Evolutionary conservation across 306 rosid species (phyloP), one percentile per base, ranked within the genome.

Genomic region (Ochetophila trinervis): DNA sequence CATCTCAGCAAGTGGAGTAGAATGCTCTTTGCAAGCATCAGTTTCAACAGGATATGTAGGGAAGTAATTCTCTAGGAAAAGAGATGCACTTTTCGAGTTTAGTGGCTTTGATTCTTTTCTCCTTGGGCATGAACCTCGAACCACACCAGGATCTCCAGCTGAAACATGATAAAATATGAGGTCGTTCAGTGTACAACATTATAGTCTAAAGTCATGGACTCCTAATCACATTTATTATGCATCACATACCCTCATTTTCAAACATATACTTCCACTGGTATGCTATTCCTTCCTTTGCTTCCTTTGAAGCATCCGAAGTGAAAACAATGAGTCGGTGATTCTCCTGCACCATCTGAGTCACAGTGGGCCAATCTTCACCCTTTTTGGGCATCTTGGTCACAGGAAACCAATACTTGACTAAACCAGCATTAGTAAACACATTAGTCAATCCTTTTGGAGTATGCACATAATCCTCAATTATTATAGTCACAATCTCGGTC

Each of bases 111-210:
- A 94, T 70, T 94, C 97, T 82, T 85, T 90, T 74, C 99, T 82
- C 30, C 86, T 94, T 0, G 90, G 95, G 73, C 97, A 94, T 20
- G 90, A 83, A 51, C 91, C 95, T 5, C 61, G 70, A 57, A 65
- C 85, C 59, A 87, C 85, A 68, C 99, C 99, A 18, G 96, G 97
- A 79, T 94, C 97, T 76, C 99, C 97, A 68, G 97, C 97, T 94
- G 96, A 81, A 84, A 83, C 50, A 72, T 68, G 63, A 68, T 24
- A 20, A 50, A 40, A 59, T 20, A 60, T 4, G 16, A 55, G 60
- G 36, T 45, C n/a, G 40, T 67, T 52, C 60, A 48, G 5, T 22
- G 32, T 5, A 63, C 21, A 54, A 74, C 20, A 23, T 30, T 53
- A n/a, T 17, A 62, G 40, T 47, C 16, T 18, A 60, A 71, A 62